Conservation (phyloP, 108 stramenopile genomes). For the Epithemia pelagica region DNA sequence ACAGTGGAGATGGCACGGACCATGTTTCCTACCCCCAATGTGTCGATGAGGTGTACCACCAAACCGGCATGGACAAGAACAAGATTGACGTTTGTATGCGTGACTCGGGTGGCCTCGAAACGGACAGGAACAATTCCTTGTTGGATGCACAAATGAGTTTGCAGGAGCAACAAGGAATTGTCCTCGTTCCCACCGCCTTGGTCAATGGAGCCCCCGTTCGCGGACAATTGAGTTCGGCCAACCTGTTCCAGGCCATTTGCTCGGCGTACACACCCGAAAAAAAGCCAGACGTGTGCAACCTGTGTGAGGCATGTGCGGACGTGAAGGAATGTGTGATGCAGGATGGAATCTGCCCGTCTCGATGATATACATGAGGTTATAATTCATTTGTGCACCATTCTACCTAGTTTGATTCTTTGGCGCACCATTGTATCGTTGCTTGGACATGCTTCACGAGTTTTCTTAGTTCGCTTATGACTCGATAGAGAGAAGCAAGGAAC, state of each 20-base stretch:
- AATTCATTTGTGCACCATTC: too few relatives aligned
- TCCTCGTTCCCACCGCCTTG: conserved; percentile 73
- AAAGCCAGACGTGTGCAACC: conserved; percentile 55
- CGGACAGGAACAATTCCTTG: conserved; percentile 50
- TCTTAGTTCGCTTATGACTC: too few relatives aligned
- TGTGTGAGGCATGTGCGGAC: conserved; percentile 42
- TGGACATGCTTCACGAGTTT: too few relatives aligned
- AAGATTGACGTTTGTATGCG: conserved; percentile 80
- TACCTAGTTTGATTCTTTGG: too few relatives aligned
- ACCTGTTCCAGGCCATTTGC: conserved; percentile 69
- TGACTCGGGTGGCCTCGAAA: conserved; percentile 68
- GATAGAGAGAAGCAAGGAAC: too few relatives aligned
- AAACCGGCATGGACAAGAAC: conserved; percentile 47
- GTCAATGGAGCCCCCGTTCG: conserved; percentile 88
- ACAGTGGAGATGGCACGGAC: conserved; percentile 23
- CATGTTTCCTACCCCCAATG: conserved; percentile 78
- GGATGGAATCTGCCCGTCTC: too few relatives aligned
- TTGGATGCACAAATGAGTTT: conserved; percentile 64
- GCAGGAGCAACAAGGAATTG: conserved; percentile 60
- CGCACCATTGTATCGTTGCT: too few relatives aligned
- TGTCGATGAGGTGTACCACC: conserved; percentile 60
- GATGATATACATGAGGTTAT: too few relatives aligned
- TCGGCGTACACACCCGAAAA: conserved; percentile 76
- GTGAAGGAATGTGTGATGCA: conserved; percentile 30
- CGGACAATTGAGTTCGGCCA: conserved; percentile 54